Evolutionary conservation across 371 early-diverging fungal genomes (phyloP), one percentile per base, ranked within the genome.

Genomic region (Mortierella sp.): DNA sequence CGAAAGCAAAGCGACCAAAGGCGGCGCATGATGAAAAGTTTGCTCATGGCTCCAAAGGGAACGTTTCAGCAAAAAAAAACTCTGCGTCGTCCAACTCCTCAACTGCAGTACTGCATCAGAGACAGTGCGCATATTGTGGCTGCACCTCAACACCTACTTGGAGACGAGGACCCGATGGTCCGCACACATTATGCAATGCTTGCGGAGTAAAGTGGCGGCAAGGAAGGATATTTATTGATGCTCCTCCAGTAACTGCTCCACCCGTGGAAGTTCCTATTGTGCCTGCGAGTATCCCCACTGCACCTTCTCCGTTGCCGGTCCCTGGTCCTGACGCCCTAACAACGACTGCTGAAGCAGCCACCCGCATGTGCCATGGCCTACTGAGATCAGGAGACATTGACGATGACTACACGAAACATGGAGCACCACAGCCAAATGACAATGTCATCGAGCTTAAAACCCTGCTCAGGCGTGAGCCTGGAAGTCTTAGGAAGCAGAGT

Each of bases 121-220:
- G 72, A 43, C 83, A 83, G 33, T 90, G 90, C 50, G 87, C 86
- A 47, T 88, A 88, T 36, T 92, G 93, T 74, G 85, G 87, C 70
- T 86, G 87, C 55, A 86, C 88, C n/a, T 87, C 88, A 50, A 92
- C 93, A 15, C 91, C 93, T 15, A 90, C 89, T 80, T 92, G 93
- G 93, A 84, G 93, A 61, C 87, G 93, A 50, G 93, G 93, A 15
- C 93, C 92, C 11, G 86, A 89, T 72, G 93, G 93, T 5, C 89
- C 93, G 7, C 84, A 88, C 32, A 91, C 91, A 0, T 74, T 92
- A 3, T 92, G 93, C 61, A 92, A 92, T 81, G 89, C 91, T 10
- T 92, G 93, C 64, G 93, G 93, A 22, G 64, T 91, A 16, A 85
- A 87, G 65, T 91, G 90, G 90, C 83, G 75, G 22, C 83, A 84